Conservation (phyloP, 306 rosid species). For the Cucurbita pepo region DNA sequence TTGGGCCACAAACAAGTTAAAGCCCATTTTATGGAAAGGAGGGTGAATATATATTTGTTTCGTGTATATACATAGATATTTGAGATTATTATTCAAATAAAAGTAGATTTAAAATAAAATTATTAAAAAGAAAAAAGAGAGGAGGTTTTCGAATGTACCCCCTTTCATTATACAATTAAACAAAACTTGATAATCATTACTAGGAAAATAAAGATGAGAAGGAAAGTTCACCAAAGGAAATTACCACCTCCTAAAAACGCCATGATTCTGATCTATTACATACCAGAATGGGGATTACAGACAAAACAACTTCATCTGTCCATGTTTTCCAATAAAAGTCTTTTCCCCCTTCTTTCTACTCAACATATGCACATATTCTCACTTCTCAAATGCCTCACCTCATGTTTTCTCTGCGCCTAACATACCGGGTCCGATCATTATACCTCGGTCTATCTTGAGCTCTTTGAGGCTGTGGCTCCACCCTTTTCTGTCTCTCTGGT, state of each 20-base stretch:
- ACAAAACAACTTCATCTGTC: neutral
- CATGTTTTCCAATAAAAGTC: too few relatives aligned
- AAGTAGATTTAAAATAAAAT: too few relatives aligned
- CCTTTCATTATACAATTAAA: too few relatives aligned
- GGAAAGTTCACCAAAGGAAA: neutral
- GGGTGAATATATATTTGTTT: too few relatives aligned
- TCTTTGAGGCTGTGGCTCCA: slow-evolving; percentile 84
- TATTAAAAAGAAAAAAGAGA: too few relatives aligned
- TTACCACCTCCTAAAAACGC: neutral
- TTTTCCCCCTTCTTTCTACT: neutral
- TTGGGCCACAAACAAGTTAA: too few relatives aligned
- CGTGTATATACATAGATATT: too few relatives aligned
- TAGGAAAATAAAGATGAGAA: too few relatives aligned
- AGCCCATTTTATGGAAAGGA: too few relatives aligned
- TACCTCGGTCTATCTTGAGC: slow-evolving; percentile 81
- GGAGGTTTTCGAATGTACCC: too few relatives aligned
- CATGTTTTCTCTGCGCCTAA: slow-evolving; percentile 51
- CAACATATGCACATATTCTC: neutral
- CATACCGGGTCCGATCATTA: slow-evolving; percentile 75
- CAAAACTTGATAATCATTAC: too few relatives aligned
- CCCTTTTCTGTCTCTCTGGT: slow-evolving; percentile 93
- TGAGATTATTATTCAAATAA: too few relatives aligned
- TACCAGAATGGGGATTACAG: neutral
- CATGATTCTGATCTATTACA: neutral
- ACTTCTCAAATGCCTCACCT: slow-evolving; percentile 18